phyloP scores from a whole-genome alignment of 75 land plant genomes.

The Sequoiadendron giganteum region DNA sequence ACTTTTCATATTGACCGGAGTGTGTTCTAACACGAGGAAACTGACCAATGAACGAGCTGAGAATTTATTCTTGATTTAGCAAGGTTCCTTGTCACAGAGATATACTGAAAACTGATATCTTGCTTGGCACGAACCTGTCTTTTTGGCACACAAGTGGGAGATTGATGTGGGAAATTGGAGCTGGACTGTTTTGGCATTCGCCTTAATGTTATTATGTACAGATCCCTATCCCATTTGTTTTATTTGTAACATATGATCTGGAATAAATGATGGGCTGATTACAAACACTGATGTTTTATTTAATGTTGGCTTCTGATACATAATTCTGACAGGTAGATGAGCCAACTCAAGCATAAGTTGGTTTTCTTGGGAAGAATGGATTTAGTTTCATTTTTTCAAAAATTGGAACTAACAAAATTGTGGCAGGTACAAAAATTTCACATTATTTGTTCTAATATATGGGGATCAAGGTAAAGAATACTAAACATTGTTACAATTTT shows the following conservation, averaged over 20 bases:
- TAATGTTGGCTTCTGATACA: background rate
- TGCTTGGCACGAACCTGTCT: background rate
- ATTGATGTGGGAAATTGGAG: background rate
- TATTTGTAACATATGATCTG: background rate
- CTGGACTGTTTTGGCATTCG: background rate
- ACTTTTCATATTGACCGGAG: background rate
- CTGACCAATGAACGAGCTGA: background rate
- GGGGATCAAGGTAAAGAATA: background rate
- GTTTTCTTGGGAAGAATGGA: background rate
- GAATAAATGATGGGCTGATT: conserved; percentile 1
- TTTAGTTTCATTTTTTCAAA: background rate
- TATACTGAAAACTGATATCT: background rate
- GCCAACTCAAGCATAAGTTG: background rate
- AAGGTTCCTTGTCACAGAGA: background rate
- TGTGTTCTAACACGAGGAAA: background rate
- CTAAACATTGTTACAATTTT: background rate
- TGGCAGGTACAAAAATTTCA: background rate
- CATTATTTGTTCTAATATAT: background rate
- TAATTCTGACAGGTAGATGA: background rate
- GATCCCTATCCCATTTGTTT: background rate
- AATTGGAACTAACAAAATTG: background rate
- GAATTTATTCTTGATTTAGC: background rate
- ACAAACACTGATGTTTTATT: background rate
- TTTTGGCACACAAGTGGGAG: background rate
- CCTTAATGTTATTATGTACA: background rate